Percentiles rank a stretch among this genome's conserved stretches.
These are phyloP conservation scores for Calonectria pseudoturangicola DNA, from an alignment of 2,329 filamentous ascomycete genomes.

Conservation along the genomic window DNA sequence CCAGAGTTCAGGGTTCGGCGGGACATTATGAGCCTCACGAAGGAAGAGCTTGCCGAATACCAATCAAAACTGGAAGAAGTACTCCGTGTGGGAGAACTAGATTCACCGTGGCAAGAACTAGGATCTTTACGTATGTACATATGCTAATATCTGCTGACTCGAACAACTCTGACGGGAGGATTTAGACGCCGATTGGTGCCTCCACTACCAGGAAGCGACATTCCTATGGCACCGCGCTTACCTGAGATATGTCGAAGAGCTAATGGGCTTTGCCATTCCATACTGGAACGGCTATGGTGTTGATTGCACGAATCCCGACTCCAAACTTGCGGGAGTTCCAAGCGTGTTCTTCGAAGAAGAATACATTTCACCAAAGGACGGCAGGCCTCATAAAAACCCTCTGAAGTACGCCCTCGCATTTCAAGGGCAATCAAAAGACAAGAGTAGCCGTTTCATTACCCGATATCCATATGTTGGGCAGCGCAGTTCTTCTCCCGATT, in stretches of 20 bases:
- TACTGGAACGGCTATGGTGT: conserved; percentile 37
- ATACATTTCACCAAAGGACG: conserved; percentile 25
- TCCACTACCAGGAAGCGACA: conserved; percentile 39
- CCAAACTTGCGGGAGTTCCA: conserved; percentile 27
- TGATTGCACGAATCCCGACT: conserved; percentile 8
- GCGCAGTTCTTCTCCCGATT: conserved; percentile 12
- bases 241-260: conserved; percentile 35
- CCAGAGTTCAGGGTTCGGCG: conserved; percentile 15
- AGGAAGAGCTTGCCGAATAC: conserved; percentile 26
- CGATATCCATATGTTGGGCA: conserved; percentile 12
- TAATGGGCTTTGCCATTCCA: conserved; percentile 33
- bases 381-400: conserved; percentile 19
- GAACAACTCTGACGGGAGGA: not conserved
- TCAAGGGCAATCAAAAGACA: conserved; percentile 24
- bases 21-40: conserved; percentile 38
- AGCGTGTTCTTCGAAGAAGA: conserved; percentile 31
- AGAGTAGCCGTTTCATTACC: conserved; percentile 21
- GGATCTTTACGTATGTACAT: conserved; percentile 29
- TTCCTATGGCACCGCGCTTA: conserved; percentile 38
- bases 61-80: conserved; percentile 35
- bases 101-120: conserved; percentile 36
- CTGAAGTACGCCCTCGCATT: conserved; percentile 34
- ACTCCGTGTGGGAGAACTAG: conserved; percentile 15
- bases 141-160: not conserved
- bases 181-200: conserved; percentile 36